Conservation (phyloP, 805 yeast genomes). For the Sugiyamaella boreocaroliniensis region DNA sequence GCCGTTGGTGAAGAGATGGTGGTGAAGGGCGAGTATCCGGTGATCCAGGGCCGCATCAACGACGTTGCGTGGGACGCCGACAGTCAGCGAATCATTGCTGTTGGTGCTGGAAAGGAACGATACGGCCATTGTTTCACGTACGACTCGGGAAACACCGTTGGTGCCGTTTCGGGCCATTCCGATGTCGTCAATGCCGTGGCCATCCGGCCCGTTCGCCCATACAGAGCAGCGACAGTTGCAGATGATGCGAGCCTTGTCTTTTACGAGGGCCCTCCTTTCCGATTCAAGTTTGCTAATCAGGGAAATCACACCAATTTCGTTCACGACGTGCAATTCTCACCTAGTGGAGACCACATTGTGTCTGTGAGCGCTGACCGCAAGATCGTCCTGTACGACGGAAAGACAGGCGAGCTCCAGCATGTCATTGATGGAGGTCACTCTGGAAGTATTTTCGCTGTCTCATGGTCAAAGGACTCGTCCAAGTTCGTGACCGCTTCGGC, state of each 20-base stretch:
- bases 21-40: slow-evolving; percentile 73
- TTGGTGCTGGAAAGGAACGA: slow-evolving; percentile 87
- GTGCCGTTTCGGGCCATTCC: slow-evolving; percentile 91
- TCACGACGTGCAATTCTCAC: slow-evolving; percentile 74
- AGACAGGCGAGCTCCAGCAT: slow-evolving; percentile 65
- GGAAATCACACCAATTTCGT: slow-evolving; percentile 72
- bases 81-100: slow-evolving; percentile 78
- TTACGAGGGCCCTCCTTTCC: slow-evolving; percentile 89
- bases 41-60: slow-evolving; percentile 72
- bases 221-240: slow-evolving; percentile 85
- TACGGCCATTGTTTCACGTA: slow-evolving; percentile 89
- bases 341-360: slow-evolving; percentile 66
- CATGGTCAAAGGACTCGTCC: slow-evolving; percentile 54
- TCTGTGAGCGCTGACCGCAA: slow-evolving; percentile 82
- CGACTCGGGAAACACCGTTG: slow-evolving; percentile 95
- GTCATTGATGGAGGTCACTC: slow-evolving; percentile 44
- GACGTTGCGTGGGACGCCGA: slow-evolving; percentile 93
- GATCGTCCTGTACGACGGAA: slow-evolving; percentile 77
- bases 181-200: slow-evolving; percentile 77
- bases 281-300: slow-evolving; percentile 65
- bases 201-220: slow-evolving; percentile 81
- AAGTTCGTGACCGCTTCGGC: slow-evolving; percentile 77
- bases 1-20: slow-evolving; percentile 45
- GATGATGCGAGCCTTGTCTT: slow-evolving; percentile 85
- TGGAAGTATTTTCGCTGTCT: slow-evolving; percentile 75